Evolutionary conservation across 2,329 filamentous ascomycete genomes (phyloP).

Genomic region (Hymenoscyphus occultus): DNA sequence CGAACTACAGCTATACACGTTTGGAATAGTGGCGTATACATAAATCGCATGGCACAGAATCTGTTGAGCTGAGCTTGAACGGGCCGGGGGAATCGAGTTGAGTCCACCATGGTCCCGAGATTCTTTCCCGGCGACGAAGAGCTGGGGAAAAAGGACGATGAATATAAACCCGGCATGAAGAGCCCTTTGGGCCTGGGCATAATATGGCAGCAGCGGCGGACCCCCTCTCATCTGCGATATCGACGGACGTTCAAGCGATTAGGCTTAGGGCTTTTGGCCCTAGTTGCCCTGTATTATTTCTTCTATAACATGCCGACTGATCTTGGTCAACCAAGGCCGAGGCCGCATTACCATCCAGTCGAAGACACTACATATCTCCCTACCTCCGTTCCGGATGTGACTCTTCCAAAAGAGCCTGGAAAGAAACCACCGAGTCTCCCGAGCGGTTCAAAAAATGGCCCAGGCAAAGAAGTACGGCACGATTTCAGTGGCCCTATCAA

Average conservation of each 20-base stretch:
- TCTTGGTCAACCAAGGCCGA: slow-evolving; percentile 34
- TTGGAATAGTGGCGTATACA: background rate
- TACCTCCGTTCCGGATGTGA: slow-evolving; percentile 9
- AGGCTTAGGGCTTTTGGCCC: slow-evolving; percentile 44
- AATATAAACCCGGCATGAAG: slow-evolving; percentile 45
- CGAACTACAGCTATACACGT: background rate
- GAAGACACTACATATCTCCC: background rate
- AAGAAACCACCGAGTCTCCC: slow-evolving; percentile 28
- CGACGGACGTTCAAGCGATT: slow-evolving; percentile 56
- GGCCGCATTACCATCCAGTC: slow-evolving; percentile 39
- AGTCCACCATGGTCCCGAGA: slow-evolving; percentile 37
- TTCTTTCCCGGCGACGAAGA: slow-evolving; percentile 56
- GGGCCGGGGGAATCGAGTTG: slow-evolving; percentile 27
- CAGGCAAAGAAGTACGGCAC: slow-evolving; percentile 34
- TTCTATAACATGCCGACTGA: slow-evolving; percentile 60
- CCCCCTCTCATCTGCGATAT: slow-evolving; percentile 46
- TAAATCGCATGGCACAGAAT: slow-evolving; percentile 25
- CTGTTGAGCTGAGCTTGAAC: slow-evolving; percentile 24
- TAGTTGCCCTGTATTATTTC: slow-evolving; percentile 59
- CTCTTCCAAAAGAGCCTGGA: slow-evolving; percentile 14
- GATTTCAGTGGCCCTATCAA: slow-evolving; percentile 68
- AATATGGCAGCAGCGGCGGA: slow-evolving; percentile 37
- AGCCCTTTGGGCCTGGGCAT: slow-evolving; percentile 32
- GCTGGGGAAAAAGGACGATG: slow-evolving; percentile 63
- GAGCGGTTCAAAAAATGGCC: slow-evolving; percentile 18